Base-by-base conservation (phyloP, 495 filamentous ascomycete species). In the Peziza echinospora region DNA sequence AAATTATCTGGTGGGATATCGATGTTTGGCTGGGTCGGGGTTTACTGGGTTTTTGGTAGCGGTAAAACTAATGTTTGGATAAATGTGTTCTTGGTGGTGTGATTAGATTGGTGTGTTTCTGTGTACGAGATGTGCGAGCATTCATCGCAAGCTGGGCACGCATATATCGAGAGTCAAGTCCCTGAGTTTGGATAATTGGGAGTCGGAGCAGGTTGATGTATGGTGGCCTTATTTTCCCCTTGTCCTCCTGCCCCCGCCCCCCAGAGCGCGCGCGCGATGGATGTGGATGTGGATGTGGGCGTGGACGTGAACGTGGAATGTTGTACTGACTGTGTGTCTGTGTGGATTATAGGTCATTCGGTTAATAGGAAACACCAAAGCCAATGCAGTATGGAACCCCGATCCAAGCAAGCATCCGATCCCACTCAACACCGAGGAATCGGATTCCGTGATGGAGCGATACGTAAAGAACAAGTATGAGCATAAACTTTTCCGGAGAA, bases 111-210 rank as follows among this genome's bases (percentile, higher is more conserved):
- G 89, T 25, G 75, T 94, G 44, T 97, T 97, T 64, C 71, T 97
- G 5, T 97, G 89, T 66, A 86, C 94, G 80, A 83, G 91, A 60
- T 97, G 89, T 71, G 89, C 86, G 47, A 72, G 84, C 24, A 68
- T 96, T 60, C 89, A 97, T 67, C 84, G 89, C 55, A 96, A 96
- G 64, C 70, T 96, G 55, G 91, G 91, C 45, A 96, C 86, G 44
- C 89, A 97, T 60, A 82, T 97, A 47, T 93, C 87, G 40, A 97
- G 96, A 63, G 83, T 97, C 63, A 97, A 97, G 63, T 93, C 85
- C 7, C 65, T 96, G 66, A 92, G 80, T 53, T 94, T 96, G 89
- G 89, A 97, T 59, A 84, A 75, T 43, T 97, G 89, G 89, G 73
- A 81, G 39, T 77, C 75, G 58, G 89, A 94, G 26, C 91, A 97